Evolutionary conservation across 1,284 basidiomycete genomes (phyloP).

Genomic region (Rhodotorula sp.): DNA sequence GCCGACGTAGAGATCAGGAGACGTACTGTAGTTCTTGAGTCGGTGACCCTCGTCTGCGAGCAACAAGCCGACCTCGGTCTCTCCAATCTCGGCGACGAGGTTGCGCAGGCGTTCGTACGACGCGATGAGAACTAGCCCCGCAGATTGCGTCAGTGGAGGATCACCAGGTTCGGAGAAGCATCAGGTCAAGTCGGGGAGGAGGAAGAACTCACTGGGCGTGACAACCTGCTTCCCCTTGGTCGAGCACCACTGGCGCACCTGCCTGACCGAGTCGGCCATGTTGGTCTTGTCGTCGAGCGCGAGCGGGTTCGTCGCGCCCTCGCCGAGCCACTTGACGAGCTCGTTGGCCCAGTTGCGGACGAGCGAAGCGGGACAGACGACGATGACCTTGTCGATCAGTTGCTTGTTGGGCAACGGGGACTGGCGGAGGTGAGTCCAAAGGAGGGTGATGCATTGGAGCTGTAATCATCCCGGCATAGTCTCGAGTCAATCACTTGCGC

Average conservation of each 20-base stretch:
- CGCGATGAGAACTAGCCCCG: conserved; percentile 87
- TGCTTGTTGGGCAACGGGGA: conserved; percentile 82
- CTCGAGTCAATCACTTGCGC: not conserved
- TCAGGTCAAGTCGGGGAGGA: no score
- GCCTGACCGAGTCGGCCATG: conserved; percentile 73
- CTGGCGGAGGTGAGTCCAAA: conserved; percentile 98
- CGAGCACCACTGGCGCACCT: conserved; percentile 81
- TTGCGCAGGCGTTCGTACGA: conserved; percentile 97
- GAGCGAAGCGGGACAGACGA: conserved; percentile 93
- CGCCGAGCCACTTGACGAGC: conserved; percentile 90
- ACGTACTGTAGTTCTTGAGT: conserved; percentile 87
- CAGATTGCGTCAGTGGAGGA: not conserved
- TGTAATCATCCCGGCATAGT: not conserved
- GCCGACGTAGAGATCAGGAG: not conserved
- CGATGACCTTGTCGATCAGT: conserved; percentile 96
- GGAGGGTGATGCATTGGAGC: conserved; percentile 90
- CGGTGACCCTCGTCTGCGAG: conserved; percentile 97
- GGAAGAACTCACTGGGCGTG: conserved; percentile 66
- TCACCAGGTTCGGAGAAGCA: not conserved
- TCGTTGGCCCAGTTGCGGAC: conserved; percentile 99
- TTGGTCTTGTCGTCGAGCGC: conserved; percentile 88
- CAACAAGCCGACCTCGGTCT: conserved; percentile 81
- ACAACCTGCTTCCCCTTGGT: conserved; percentile 82
- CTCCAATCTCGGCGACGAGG: conserved; percentile 69
- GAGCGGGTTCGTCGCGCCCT: conserved; percentile 73